phyloP scores from a whole-genome alignment of 345 rosid genomes.

The Aquilaria yunnanensis region DNA sequence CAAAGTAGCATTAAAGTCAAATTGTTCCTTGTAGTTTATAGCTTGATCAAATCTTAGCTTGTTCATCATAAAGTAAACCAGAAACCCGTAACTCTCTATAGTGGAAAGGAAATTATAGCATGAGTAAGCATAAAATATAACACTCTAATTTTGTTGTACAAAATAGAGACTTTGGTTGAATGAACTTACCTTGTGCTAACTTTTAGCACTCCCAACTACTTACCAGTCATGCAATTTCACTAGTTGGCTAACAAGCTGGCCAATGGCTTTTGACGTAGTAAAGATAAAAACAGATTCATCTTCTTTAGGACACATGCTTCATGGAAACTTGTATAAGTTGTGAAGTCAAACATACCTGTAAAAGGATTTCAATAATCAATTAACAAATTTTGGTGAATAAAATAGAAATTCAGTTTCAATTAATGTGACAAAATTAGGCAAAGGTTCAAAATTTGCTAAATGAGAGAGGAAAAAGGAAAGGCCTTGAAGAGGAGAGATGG shows the following conservation, averaged over 20 bases:
- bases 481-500: not conserved
- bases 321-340: constrained; percentile 61
- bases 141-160: constrained; percentile 1
- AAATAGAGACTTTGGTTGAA: not conserved
- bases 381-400: too few species aligned
- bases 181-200: constrained; percentile 35
- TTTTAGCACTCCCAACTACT: constrained; percentile 69
- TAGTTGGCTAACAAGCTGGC: constrained; percentile 75
- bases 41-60: constrained; percentile 69
- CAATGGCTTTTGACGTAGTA: constrained; percentile 71
- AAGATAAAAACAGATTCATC: constrained; percentile 59
- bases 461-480: not conserved
- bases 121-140: not conserved
- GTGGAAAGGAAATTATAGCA: too few species aligned
- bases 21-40: constrained; percentile 66
- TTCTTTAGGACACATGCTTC: constrained; percentile 54
- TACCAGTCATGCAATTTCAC: constrained; percentile 69
- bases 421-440: too few species aligned
- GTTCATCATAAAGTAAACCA: constrained; percentile 57
- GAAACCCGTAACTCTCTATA: not conserved
- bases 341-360: constrained; percentile 71
- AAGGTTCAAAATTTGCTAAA: too few species aligned
- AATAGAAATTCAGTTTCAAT: too few species aligned
- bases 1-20: constrained; percentile 44
- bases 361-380: constrained; percentile 7